A percentile compares a stretch with the other conserved stretches of the same genome.
These are phyloP conservation scores for Zymoseptoria passerinii DNA, from an alignment of 2,329 filamentous ascomycete genomes.

Conservation along the genomic window DNA sequence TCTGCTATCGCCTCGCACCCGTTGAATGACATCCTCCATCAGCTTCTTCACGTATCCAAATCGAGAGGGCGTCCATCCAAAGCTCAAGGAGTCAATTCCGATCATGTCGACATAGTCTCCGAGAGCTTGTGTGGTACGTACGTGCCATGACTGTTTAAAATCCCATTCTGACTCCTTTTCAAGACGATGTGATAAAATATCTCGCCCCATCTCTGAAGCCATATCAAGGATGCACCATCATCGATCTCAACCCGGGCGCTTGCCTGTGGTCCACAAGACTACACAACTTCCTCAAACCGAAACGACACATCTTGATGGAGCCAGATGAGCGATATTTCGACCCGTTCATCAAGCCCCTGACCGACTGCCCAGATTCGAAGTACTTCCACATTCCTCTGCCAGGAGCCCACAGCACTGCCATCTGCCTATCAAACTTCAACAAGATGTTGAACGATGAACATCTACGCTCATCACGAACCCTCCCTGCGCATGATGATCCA, in stretches of 20 bases:
- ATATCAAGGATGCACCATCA: conserved; percentile 70
- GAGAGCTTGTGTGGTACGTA: conserved; percentile 18
- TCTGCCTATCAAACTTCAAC: conserved; percentile 35
- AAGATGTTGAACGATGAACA: conserved; percentile 40
- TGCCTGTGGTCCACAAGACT: conserved; percentile 73
- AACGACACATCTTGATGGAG: conserved; percentile 77
- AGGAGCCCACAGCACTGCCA: conserved; percentile 16
- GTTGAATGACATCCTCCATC: background rate
- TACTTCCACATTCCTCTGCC: conserved; percentile 40
- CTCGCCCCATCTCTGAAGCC: conserved; percentile 60
- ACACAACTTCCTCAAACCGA: conserved; percentile 65
- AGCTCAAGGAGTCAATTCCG: background rate
- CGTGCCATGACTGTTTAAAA: background rate
- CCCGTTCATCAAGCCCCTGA: conserved; percentile 48
- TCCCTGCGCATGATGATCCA: conserved; percentile 19
- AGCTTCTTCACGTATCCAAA: background rate
- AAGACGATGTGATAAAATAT: conserved; percentile 62
- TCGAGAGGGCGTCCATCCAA: background rate
- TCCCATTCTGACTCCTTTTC: conserved; percentile 5
- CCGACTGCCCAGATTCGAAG: conserved; percentile 33
- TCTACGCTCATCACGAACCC: conserved; percentile 38
- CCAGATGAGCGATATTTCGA: conserved; percentile 52
- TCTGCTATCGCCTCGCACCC: background rate
- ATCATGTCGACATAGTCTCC: conserved; percentile 13
- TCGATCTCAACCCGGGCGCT: conserved; percentile 76